Evolutionary conservation across 2,329 filamentous ascomycete species (phyloP).

Genomic region (Hypoxylon sp.): DNA sequence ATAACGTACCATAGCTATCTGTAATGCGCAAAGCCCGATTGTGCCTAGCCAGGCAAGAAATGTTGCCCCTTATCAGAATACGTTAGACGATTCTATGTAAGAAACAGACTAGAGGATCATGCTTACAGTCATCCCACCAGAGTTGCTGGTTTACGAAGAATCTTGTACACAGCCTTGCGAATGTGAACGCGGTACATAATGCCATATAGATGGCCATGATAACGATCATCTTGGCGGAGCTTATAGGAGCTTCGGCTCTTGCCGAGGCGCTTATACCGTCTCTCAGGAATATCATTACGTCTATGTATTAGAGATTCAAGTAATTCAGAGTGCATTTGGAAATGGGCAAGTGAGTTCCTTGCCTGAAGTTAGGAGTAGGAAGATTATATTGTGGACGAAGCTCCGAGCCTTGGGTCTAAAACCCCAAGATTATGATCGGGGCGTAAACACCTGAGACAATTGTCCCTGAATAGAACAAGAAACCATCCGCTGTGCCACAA

Average conservation of each 20-base stretch:
- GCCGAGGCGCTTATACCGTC: slow-evolving; percentile 28
- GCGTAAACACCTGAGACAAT: neutral
- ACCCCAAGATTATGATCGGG: neutral
- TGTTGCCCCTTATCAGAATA: slow-evolving; percentile 40
- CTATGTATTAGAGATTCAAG: neutral
- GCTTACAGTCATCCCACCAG: slow-evolving; percentile 52
- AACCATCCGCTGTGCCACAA: neutral
- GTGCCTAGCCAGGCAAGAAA: slow-evolving; percentile 44
- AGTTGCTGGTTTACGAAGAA: slow-evolving; percentile 46
- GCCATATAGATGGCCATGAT: slow-evolving; percentile 49
- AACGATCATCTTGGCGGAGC: slow-evolving; percentile 32
- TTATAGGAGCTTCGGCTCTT: slow-evolving; percentile 38
- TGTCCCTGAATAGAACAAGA: neutral
- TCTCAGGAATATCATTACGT: neutral
- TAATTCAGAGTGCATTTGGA: neutral
- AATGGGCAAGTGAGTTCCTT: neutral
- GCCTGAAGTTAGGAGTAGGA: neutral
- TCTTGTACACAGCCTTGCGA: slow-evolving; percentile 43
- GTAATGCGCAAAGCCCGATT: slow-evolving; percentile 35
- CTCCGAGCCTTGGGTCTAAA: neutral
- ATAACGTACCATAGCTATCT: slow-evolving; percentile 41
- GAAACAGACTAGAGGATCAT: neutral
- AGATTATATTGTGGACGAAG: neutral
- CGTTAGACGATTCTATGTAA: neutral
- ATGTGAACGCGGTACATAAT: slow-evolving; percentile 47